phyloP scores from a whole-genome alignment of 345 rosid species.

The Melaleuca alternifolia region DNA sequence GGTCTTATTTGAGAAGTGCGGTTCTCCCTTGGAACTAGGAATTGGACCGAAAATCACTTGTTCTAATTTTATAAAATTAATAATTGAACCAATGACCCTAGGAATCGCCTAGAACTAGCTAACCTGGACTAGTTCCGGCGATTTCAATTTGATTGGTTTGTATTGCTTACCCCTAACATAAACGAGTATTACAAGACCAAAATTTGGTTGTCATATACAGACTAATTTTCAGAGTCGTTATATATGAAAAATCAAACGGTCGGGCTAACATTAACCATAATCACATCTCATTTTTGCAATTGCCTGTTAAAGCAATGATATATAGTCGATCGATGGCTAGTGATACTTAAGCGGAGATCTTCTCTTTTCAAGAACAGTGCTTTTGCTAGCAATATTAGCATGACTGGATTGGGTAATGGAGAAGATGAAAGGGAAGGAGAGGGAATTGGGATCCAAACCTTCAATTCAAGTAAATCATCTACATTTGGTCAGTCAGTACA shows the following conservation, averaged over 20 bases:
- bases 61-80: too few relatives aligned
- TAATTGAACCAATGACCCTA: too few relatives aligned
- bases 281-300: neutral
- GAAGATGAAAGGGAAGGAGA: neutral
- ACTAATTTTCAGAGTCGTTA: fast-evolving
- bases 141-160: too few relatives aligned
- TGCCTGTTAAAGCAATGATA: neutral
- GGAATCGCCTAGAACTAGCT: too few relatives aligned
- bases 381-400: neutral
- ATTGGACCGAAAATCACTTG: too few relatives aligned
- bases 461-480: neutral
- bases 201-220: fast-evolving
- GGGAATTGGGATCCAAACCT: neutral
- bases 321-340: neutral
- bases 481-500: fast-evolving
- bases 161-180: too few relatives aligned
- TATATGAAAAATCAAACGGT: fast-evolving
- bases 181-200: fast-evolving
- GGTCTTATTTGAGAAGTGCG: too few relatives aligned
- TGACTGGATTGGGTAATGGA: neutral
- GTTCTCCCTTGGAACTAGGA: too few relatives aligned
- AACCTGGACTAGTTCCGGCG: too few relatives aligned
- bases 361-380: neutral
- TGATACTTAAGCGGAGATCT: fast-evolving
- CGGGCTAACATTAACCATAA: neutral